Base-by-base conservation (phyloP, 129 eudicot genomes). In the Saposhnikovia divaricata region DNA sequence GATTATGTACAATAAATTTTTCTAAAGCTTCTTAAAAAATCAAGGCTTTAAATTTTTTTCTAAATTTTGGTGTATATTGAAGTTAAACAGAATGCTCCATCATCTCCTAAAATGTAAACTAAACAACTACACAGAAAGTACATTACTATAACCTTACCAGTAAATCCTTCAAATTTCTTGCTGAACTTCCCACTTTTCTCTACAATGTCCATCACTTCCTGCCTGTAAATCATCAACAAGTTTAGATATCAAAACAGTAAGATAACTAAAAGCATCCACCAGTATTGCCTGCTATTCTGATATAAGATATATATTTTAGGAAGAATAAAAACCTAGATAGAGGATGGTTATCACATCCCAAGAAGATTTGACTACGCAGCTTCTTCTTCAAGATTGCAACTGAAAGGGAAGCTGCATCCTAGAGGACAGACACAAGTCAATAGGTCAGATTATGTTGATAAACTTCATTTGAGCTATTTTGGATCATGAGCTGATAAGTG, bases 301-400 rank as follows among this genome's bases (percentile, higher is more conserved):
- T 15, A 38, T 34, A n/a, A 70, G 4, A 18, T 15, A 42, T 39
- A 23, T 15, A 70, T 48, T 7, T 28, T 21, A 43, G 46, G 25
- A 75, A 50, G 48, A 28, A 27, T 73, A 40, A 81, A 77, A 76
- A 95, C 98, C 98, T 92, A 71, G 97, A 89, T 72, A 92, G 74
- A 77, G 98, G 98, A 85, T 95, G 97, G 78, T 92, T 92, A 34
- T 95, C 98, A 65, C 98, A 92, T 16, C 98, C 98, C 85, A 95
- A 85, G 80, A 89, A 95, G 76, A 86, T 80, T 66, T 87, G 86
- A 61, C 90, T 81, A 37, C 87, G 88, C 21, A 90, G 84, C 71
- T 92, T 87, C 96, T 90, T 95, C 82, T 89, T 92, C 82, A 95
- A 48, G 82, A 95, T 87, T 83, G 92, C 85, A 77, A 90, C 85